These are phyloP conservation scores for Acrodontium crateriforme DNA, from an alignment of 2,329 filamentous ascomycete species.

Conservation along the genomic window DNA sequence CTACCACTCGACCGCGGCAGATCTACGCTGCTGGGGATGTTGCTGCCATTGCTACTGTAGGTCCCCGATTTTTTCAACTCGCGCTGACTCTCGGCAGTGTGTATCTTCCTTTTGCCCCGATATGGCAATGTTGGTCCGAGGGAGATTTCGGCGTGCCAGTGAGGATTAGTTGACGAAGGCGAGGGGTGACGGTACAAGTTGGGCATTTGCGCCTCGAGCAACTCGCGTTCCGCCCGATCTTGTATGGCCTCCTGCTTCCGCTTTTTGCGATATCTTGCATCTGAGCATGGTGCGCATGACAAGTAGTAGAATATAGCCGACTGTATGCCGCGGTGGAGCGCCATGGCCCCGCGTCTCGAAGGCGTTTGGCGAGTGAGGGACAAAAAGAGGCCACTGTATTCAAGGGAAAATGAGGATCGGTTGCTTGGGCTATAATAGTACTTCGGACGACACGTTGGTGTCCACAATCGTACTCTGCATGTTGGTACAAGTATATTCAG, in stretches of 20 bases:
- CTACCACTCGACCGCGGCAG: slow-evolving; percentile 18
- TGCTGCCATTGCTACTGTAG: slow-evolving; percentile 35
- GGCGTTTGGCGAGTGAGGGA: no score
- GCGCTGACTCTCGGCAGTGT: slow-evolving; percentile 18
- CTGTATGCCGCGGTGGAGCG: slow-evolving; percentile 41
- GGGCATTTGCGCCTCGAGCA: slow-evolving; percentile 54
- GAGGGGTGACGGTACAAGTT: slow-evolving; percentile 58
- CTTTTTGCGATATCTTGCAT: slow-evolving; percentile 55
- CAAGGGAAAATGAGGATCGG: slow-evolving; percentile 1
- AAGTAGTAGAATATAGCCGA: slow-evolving; percentile 67
- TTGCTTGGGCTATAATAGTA: slow-evolving; percentile 1
- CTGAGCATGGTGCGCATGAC: slow-evolving; percentile 65
- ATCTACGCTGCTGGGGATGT: slow-evolving; percentile 12
- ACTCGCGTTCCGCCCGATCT: slow-evolving; percentile 51
- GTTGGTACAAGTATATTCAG: no score
- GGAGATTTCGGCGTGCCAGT: slow-evolving; percentile 76
- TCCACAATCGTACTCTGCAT: no score
- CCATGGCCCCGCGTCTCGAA: slow-evolving; percentile 11
- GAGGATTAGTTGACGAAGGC: slow-evolving; percentile 74
- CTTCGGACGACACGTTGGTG: slow-evolving; percentile 5
- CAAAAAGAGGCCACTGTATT: no score
- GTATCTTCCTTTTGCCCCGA: slow-evolving; percentile 32
- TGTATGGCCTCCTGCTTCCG: slow-evolving; percentile 56
- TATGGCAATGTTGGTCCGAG: slow-evolving; percentile 50
- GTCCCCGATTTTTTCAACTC: slow-evolving; percentile 43